Conservation (phyloP, 2,329 filamentous ascomycete genomes). For the Ophioceras dolichostomum region DNA sequence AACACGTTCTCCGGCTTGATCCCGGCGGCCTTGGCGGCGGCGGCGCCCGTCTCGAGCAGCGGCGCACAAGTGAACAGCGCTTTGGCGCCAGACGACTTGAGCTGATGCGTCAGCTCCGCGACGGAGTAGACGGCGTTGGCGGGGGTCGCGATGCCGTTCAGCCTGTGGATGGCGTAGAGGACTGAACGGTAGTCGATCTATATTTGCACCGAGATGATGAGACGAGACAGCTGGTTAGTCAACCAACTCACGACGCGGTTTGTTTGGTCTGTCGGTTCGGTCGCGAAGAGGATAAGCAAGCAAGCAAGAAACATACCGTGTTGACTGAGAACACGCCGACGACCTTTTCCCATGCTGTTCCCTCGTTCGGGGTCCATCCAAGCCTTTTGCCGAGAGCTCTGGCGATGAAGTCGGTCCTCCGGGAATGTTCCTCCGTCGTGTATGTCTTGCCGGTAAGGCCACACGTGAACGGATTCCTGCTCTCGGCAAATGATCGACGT, state of each 20-base stretch:
- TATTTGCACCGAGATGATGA: neutral
- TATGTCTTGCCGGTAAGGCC: constrained; percentile 11
- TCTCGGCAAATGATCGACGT: constrained; percentile 47
- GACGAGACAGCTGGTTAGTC: too few species aligned
- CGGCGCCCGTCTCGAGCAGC: constrained; percentile 47
- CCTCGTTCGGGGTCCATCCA: constrained; percentile 56
- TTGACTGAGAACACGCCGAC: constrained; percentile 61
- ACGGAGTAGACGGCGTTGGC: constrained; percentile 60
- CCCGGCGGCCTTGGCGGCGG: constrained; percentile 46
- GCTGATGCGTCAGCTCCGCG: constrained; percentile 53
- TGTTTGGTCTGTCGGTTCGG: neutral
- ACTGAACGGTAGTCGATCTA: constrained; percentile 49
- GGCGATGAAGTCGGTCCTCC: constrained; percentile 8
- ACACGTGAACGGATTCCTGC: constrained; percentile 21
- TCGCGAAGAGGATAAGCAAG: neutral
- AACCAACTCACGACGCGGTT: too few species aligned
- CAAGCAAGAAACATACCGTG: constrained; percentile 25
- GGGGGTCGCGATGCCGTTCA: constrained; percentile 49
- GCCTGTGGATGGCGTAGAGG: constrained; percentile 40
- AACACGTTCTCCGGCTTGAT: constrained; percentile 53
- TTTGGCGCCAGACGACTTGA: constrained; percentile 51
- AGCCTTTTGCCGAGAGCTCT: constrained; percentile 52
- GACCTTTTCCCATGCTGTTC: constrained; percentile 67
- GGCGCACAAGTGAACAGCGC: constrained; percentile 58
- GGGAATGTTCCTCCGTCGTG: constrained; percentile 4